Evolutionary conservation across 768 basidiomycete genomes (phyloP), one percentile per base, ranked within the genome.

Genomic region (Suillus plorans): DNA sequence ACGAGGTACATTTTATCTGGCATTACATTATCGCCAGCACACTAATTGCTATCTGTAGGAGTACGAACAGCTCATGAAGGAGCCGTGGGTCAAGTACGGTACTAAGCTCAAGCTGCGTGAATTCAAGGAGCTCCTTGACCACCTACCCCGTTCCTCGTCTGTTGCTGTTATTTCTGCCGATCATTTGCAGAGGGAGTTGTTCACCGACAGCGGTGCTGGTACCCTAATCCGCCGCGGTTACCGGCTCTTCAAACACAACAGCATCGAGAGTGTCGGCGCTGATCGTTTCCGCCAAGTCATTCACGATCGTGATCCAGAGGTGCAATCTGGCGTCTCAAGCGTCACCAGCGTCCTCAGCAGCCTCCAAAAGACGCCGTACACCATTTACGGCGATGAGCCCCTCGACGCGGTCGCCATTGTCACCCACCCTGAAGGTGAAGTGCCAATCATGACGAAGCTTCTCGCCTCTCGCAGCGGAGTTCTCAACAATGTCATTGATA

Each of bases 41-140:
- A 45, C 64, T 28, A 14, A 57, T 34, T 50, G 13, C 36, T 37
- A 9, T 55, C 1, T 60, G 39, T 72, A 95, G 91, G 97, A 99
- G 81, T 99, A 97, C 78, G 93, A 97, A 69, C 85, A 86, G 28
- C 89, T 99, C 64, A 93, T 99, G 95, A 96, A 95, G 73, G 92
- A 99, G 79, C 86, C 95, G 7, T 99, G 97, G 97, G 97, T 99
- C 77, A 97, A 97, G 76, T 98, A 89, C 75, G 97, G 97, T 66
- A 99, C 97, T 68, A 99, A 99, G 79, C 92, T 99, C 77, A 99
- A 99, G 80, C 85, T 99, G 64, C 91, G 97, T 68, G 97, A 99
- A 77, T 98, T 99, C 85, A 99, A 99, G 80, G 97, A 99, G 73
- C 89, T 99, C 62, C 87, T 99, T 52, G 97, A 99, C 74, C 91